Evolutionary conservation across 202 grass and related monocot genomes (phyloP), one percentile per base, ranked within the genome.

Genomic region (Saccharum hybrid): DNA sequence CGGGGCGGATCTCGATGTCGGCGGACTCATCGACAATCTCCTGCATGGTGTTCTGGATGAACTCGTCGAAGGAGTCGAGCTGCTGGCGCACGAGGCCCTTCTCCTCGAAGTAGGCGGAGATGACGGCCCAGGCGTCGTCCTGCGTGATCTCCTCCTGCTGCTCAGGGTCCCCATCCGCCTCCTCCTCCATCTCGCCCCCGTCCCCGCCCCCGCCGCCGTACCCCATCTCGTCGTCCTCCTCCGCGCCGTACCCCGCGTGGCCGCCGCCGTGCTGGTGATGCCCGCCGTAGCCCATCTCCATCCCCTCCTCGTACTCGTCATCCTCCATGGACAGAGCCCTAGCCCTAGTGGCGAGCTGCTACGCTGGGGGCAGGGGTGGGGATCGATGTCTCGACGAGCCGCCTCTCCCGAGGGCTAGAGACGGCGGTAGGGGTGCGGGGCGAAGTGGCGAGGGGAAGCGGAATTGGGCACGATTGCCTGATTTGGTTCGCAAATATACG

Each of bases 21-120:
- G 91, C 93, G 3, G 96, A 96, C 78, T 99, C 93, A 14, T 96
- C 91, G 34, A 99, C 96, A 45, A 99, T 99, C 71, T 99, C 96
- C 81, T 99, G 96, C 96, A 96, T 99, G 28, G 89, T 96, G 75
- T 96, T 99, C 89, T 96, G 91, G 60, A 99, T 99, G 73, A 99
- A 99, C 91, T 94, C 89, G 37, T 99, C 96, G 75, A 99, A 99
- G 63, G 96, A 99, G 46, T 96, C 96, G 40, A 99, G 91, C 78
- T 99, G 93, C 89, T 99, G 93, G 12, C 93, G 85, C 41, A 99
- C 96, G 45, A 99, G 87, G 43, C 96, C 96, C 86, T 99, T 99
- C 86, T 99, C 96, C 88, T 96, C 89, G 72, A 99, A 99, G 84
- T 99, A 99, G 78, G 93, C 93, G 46, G 89, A 96, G 89, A 99